These are phyloP conservation scores for Chloromonas sp. DNA, from an alignment of 163 green algal genomes.

Conservation along the genomic window DNA sequence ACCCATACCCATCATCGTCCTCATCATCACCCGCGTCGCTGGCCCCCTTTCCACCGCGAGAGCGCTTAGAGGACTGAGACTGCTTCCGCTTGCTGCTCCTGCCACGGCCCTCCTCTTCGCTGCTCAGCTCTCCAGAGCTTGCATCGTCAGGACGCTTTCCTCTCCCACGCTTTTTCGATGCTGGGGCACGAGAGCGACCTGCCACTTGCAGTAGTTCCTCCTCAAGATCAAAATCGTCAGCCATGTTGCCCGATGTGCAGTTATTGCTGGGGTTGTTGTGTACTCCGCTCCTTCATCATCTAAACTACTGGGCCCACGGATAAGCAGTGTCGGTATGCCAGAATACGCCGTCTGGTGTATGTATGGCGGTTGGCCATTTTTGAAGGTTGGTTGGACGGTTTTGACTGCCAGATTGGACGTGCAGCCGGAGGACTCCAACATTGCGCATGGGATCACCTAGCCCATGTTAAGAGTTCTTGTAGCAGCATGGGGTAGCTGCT, in stretches of 20 bases:
- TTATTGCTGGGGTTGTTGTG: no score
- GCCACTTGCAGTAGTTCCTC: background rate
- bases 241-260: background rate
- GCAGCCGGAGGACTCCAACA: no score
- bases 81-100: background rate
- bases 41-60: background rate
- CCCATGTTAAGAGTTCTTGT: no score
- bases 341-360: no score
- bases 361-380: no score
- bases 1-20: background rate
- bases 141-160: background rate
- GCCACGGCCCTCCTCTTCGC: background rate
- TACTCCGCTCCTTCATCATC: no score
- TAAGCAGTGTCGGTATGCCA: no score
- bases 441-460: no score
- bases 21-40: background rate
- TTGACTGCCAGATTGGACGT: no score
- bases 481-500: no score
- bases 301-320: no score
- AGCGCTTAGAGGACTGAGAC: background rate
- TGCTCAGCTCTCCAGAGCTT: background rate
- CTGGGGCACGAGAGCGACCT: background rate
- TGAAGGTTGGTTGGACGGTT: no score
- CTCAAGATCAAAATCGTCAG: background rate
- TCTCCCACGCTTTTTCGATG: background rate